Percentiles rank a stretch among this genome's conserved stretches.
Evolutionary conservation across 108 stramenopile genomes (phyloP).

Genomic region (Cylindrotheca closterium): DNA sequence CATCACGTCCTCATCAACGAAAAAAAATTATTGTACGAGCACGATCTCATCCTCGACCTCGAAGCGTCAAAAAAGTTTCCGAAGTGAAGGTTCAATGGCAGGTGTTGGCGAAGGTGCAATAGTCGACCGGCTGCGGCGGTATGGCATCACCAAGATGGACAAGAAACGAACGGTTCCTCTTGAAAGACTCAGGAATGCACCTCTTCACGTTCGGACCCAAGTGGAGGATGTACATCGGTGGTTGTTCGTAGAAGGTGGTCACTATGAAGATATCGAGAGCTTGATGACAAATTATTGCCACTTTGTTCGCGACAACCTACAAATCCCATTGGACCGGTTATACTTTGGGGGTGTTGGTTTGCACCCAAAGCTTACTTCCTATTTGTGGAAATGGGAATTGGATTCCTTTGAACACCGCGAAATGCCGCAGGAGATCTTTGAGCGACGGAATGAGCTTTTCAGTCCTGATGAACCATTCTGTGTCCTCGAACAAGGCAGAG

Average conservation of each 20-base stretch:
- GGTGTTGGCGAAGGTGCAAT: neutral
- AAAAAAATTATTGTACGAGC: neutral
- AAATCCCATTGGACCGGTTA: slow-evolving; percentile 27
- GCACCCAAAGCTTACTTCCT: slow-evolving; percentile 19
- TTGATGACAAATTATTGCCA: slow-evolving; percentile 14
- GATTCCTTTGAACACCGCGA: slow-evolving; percentile 4
- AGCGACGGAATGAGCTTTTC: slow-evolving; percentile 3
- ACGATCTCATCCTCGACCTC: too few relatives aligned
- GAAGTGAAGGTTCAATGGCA: neutral
- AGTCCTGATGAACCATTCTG: slow-evolving; percentile 18
- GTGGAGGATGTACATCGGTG: slow-evolving; percentile 24
- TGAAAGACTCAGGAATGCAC: neutral
- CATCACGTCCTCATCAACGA: neutral
- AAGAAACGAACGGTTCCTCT: neutral
- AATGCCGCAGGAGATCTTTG: slow-evolving; percentile 16
- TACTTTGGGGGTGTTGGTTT: slow-evolving; percentile 17
- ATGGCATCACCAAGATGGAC: slow-evolving; percentile 1
- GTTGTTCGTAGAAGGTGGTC: slow-evolving; percentile 23
- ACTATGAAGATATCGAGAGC: slow-evolving; percentile 9
- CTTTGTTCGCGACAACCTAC: slow-evolving; percentile 7
- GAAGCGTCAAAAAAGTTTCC: too few relatives aligned
- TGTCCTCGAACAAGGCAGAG: slow-evolving; percentile 13
- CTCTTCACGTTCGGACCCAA: slow-evolving; percentile 8
- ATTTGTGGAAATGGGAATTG: slow-evolving; percentile 26
- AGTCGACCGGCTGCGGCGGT: neutral